phyloP scores from a whole-genome alignment of 1,284 basidiomycete genomes.

The Wolfiporia cocos region DNA sequence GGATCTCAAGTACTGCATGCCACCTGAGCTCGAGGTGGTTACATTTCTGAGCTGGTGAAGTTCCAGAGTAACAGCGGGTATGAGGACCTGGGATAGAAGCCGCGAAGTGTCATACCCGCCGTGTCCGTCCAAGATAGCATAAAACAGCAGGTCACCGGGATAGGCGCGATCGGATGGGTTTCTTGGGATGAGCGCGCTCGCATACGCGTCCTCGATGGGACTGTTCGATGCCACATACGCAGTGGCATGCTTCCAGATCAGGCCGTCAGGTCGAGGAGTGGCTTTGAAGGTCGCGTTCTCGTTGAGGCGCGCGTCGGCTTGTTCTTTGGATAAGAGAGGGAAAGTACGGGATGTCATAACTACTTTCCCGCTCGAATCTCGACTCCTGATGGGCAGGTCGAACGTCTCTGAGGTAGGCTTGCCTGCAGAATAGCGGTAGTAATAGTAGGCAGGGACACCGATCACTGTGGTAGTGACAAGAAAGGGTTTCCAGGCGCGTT shows the following conservation, averaged over 20 bases:
- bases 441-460: constrained; percentile 45
- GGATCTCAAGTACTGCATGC: constrained; percentile 36
- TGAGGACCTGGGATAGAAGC: constrained; percentile 80
- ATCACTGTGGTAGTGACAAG: constrained; percentile 40
- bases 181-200: constrained; percentile 64
- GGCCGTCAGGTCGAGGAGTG: constrained; percentile 41
- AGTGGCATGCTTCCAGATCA: constrained; percentile 70
- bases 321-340: constrained; percentile 49
- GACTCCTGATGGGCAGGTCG: constrained; percentile 47
- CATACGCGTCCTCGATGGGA: constrained; percentile 85
- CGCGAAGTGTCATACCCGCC: constrained; percentile 80
- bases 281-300: constrained; percentile 46
- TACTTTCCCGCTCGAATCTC: constrained; percentile 52
- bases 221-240: constrained; percentile 81
- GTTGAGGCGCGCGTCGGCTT: constrained; percentile 54
- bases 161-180: constrained; percentile 49
- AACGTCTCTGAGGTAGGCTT: constrained; percentile 37
- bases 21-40: constrained; percentile 24
- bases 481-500: constrained; percentile 60
- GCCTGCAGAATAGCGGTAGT: constrained; percentile 31
- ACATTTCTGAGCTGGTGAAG: constrained; percentile 49
- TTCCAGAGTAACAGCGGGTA: constrained; percentile 82
- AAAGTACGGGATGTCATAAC: constrained; percentile 47
- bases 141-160: constrained; percentile 75
- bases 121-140: constrained; percentile 93